Conservation (phyloP, 768 basidiomycete genomes). For the Lactifluus pinguis region DNA sequence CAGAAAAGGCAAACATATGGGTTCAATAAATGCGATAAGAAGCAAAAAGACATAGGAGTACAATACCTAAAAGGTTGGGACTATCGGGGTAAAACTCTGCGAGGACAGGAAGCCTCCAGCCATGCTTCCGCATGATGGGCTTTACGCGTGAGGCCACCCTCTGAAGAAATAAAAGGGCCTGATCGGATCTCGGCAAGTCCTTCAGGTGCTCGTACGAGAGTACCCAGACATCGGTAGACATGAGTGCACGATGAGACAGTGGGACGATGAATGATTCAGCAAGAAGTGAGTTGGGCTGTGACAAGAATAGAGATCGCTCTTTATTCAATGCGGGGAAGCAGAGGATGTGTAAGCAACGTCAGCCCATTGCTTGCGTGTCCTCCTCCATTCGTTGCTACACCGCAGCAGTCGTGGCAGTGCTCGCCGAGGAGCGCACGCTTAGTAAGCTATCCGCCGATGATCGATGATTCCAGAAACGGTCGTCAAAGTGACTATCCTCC, state of each 20-base stretch:
- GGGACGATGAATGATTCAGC: not conserved
- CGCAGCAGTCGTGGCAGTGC: not conserved
- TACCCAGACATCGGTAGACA: conserved; percentile 48
- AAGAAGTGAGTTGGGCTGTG: not conserved
- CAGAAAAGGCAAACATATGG: not conserved
- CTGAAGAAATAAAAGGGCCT: conserved; percentile 59
- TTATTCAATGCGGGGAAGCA: not conserved
- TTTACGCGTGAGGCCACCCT: conserved; percentile 74
- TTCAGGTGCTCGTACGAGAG: conserved; percentile 65
- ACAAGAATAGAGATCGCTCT: not conserved
- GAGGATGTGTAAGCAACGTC: not conserved
- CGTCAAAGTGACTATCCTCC: no score
- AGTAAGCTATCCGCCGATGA: no score
- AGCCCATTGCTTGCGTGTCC: not conserved
- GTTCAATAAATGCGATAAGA: not conserved
- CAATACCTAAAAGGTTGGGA: conserved; percentile 64
- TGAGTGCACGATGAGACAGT: conserved; percentile 21
- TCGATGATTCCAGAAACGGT: no score
- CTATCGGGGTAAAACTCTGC: conserved; percentile 82
- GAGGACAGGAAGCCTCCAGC: conserved; percentile 72
- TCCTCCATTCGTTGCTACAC: not conserved
- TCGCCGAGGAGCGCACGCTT: no score
- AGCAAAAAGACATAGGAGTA: not conserved
- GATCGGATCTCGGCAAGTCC: conserved; percentile 53
- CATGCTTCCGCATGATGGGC: conserved; percentile 85